Base-by-base conservation (phyloP, 2,329 filamentous ascomycete genomes). In the Fusarium udum region DNA sequence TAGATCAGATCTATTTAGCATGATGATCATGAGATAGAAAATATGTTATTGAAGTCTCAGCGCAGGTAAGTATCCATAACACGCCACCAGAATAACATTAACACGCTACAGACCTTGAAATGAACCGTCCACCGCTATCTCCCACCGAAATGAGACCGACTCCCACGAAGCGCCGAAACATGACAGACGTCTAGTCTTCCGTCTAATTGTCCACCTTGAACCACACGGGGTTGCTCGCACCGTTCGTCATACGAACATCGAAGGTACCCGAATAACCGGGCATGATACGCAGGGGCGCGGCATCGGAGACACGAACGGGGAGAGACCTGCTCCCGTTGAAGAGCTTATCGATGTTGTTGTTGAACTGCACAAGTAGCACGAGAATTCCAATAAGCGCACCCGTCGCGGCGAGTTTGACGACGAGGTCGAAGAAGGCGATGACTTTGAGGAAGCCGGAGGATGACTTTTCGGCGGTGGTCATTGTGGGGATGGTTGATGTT, bases 311-410 rank as follows among this genome's bases (percentile, higher is more conserved):
- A 40, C 24, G 16, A 43, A 74, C 55, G 1, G 37, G 26, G 16
- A 73, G 28, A 2, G 39, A n/a, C 6, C 15, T 49, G 7, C 51
- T 40, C 24, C 71, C 67, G 12, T 52, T 26, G n/a, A 57, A 37
- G 28, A 72, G 24, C n/a, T 72, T 55, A 0, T 51, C 31, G 15
- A 74, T 34, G 22, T 56, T 48, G 16, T 7, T 37, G 64, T 36
- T 72, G 52, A 74, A 59, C 22, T 58, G 48, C 4, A 74, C 40
- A 8, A 74, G 61, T n/a, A 74, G 16, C 11, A 74, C 60, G 3
- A 74, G 64, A 13, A 74, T 74, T 24, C 72, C 72, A 14, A 74
- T 66, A 10, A 74, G 68, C n/a, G 72, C 72, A 14, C 72, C 71
- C 8, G 68, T 51, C 11, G 64, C 64, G 4, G 66, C 57, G 37